A percentile compares a stretch with the other conserved stretches of the same genome.
Evolutionary conservation across 257 asterid genomes (phyloP).

Genomic region (Plantago ovata): DNA sequence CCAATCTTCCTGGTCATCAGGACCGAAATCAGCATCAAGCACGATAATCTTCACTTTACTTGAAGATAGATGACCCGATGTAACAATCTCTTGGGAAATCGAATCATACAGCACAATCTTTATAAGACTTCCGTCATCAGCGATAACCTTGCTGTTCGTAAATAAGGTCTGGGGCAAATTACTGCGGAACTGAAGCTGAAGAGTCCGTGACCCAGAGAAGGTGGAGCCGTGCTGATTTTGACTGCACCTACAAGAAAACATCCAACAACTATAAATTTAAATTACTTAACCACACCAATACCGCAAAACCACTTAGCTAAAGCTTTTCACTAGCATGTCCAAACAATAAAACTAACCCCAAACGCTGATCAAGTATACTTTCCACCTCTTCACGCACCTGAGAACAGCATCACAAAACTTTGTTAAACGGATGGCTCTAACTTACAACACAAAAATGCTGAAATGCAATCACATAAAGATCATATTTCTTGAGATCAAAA

Average conservation of each 20-base stretch:
- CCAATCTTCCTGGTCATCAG: slow-evolving; percentile 33
- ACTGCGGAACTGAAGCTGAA: slow-evolving; percentile 29
- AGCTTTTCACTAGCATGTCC: background rate
- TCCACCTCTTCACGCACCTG: slow-evolving; percentile 70
- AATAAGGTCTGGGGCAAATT: slow-evolving; percentile 31
- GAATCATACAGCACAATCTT: slow-evolving; percentile 31
- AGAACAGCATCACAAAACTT: slow-evolving; percentile 16
- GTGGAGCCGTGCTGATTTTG: background rate
- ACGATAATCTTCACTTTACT: slow-evolving; percentile 31
- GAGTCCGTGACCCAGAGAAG: slow-evolving; percentile 10
- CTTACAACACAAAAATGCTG: background rate
- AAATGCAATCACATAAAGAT: background rate
- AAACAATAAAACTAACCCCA: slow-evolving; percentile 16
- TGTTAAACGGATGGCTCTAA: background rate
- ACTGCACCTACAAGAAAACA: background rate
- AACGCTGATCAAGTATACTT: slow-evolving; percentile 22
- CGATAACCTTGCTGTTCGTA: slow-evolving; percentile 33
- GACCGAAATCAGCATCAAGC: slow-evolving; percentile 37
- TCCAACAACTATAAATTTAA: background rate
- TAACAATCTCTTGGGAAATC: slow-evolving; percentile 21
- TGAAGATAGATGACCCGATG: slow-evolving; percentile 32
- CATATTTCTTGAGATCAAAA: background rate
- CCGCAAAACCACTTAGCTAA: background rate
- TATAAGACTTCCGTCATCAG: slow-evolving; percentile 25
- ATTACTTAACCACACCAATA: background rate